Evolutionary conservation across 1,284 basidiomycete species (phyloP).

Genomic region (Omphalotus olearius): DNA sequence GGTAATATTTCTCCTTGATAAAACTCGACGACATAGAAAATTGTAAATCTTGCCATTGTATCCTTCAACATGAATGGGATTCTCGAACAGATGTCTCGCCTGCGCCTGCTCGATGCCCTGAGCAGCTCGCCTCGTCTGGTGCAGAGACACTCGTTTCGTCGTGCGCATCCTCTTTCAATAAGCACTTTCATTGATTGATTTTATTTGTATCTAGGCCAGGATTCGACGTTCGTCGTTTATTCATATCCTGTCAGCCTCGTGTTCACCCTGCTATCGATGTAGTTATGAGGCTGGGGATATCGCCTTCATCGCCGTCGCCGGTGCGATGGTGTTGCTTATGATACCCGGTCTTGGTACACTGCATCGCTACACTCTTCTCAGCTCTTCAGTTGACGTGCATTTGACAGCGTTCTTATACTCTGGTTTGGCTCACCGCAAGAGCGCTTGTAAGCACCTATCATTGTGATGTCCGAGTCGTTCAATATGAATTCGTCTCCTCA

Average conservation of each 20-base stretch:
- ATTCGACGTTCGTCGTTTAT: too few species aligned
- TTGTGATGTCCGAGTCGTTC: neutral
- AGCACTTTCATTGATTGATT: too few species aligned
- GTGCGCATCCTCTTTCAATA: too few species aligned
- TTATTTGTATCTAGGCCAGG: too few species aligned
- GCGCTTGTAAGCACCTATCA: constrained; percentile 16
- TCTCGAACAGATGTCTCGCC: too few species aligned
- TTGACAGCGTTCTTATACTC: constrained; percentile 79
- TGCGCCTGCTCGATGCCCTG: too few species aligned
- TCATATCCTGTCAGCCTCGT: neutral
- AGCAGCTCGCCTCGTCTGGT: too few species aligned
- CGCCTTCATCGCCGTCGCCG: constrained; percentile 73
- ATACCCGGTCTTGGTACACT: constrained; percentile 64
- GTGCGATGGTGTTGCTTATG: constrained; percentile 81
- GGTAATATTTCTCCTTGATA: too few species aligned
- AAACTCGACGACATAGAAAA: too few species aligned
- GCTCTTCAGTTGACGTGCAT: constrained; percentile 9
- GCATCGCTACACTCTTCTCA: neutral
- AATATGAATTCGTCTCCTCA: constrained; percentile 15
- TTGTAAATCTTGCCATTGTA: too few species aligned
- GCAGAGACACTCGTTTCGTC: too few species aligned
- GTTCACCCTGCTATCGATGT: neutral
- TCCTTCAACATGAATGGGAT: too few species aligned
- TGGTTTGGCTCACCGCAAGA: constrained; percentile 67
- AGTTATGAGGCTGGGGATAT: constrained; percentile 72